Conservation (phyloP, 331 rosid genomes). For the Pyracantha coccinea region DNA sequence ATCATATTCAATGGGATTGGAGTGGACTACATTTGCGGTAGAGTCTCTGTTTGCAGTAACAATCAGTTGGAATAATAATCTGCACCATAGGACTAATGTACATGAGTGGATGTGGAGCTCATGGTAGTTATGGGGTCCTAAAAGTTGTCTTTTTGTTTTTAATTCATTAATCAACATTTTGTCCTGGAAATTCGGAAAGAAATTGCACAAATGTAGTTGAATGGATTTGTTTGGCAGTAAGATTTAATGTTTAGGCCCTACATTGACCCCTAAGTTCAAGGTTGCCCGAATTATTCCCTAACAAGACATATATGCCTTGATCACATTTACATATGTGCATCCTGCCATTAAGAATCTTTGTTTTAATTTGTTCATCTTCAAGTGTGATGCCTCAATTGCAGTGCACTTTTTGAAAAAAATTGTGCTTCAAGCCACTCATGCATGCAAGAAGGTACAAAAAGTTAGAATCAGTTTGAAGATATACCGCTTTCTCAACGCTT, state of each 20-base stretch:
- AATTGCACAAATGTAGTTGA: background rate
- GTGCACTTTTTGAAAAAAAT: background rate
- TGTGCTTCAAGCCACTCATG: background rate
- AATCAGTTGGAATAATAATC: background rate
- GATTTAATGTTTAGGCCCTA: background rate
- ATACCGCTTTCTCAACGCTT: slow-evolving; percentile 82
- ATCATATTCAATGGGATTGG: background rate
- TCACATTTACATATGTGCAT: background rate
- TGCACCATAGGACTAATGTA: background rate
- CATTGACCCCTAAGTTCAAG: background rate
- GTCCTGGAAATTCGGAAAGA: background rate
- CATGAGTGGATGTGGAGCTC: background rate
- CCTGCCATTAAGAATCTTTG: background rate
- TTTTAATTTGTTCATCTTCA: background rate
- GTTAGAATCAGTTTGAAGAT: background rate
- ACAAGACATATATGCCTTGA: background rate
- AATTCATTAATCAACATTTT: background rate
- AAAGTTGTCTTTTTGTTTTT: background rate
- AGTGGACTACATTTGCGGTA: background rate
- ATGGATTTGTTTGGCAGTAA: background rate
- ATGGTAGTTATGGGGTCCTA: background rate
- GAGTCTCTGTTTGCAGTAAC: background rate
- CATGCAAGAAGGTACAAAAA: background rate
- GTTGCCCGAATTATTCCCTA: background rate
- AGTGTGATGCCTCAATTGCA: background rate